Evolutionary conservation across 129 eudicot genomes (phyloP).

Genomic region (Centrapalus pauciflorus): DNA sequence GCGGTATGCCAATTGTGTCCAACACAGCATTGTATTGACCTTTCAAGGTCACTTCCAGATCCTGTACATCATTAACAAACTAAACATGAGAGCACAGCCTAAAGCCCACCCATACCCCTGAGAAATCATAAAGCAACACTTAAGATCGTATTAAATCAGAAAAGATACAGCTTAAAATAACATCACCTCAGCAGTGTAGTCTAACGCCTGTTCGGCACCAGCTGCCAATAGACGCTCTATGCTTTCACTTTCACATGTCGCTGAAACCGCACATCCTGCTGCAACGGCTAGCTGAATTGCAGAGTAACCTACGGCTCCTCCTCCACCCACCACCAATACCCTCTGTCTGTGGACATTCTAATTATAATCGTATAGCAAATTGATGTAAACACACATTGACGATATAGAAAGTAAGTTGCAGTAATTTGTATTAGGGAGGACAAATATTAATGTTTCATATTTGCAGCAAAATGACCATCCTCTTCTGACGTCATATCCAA

Average conservation of each 20-base stretch:
- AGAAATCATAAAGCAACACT: not conserved
- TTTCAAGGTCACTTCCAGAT: constrained; percentile 60
- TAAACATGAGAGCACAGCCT: constrained; percentile 11
- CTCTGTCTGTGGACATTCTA: constrained; percentile 57
- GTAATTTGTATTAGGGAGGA: not conserved
- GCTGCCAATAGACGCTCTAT: constrained; percentile 71
- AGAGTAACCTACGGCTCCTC: constrained; percentile 94
- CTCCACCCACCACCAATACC: constrained; percentile 88
- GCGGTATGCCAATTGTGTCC: constrained; percentile 87
- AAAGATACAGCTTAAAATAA: not conserved
- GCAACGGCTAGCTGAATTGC: constrained; percentile 92
- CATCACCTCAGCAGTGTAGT: constrained; percentile 73
- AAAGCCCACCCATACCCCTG: not conserved
- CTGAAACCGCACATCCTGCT: constrained; percentile 76
- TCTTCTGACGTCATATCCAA: not conserved
- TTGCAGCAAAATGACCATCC: constrained; percentile 3
- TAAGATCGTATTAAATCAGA: not conserved
- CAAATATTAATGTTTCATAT: too few relatives aligned
- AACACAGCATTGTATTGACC: constrained; percentile 89
- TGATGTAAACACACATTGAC: not conserved
- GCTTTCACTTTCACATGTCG: constrained; percentile 84
- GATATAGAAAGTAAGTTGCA: not conserved
- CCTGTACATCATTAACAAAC: constrained; percentile 42
- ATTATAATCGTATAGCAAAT: not conserved
- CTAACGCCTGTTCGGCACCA: constrained; percentile 94